phyloP scores from a whole-genome alignment of 352 stramenopile genomes.

The Phytophthora citrophthora region DNA sequence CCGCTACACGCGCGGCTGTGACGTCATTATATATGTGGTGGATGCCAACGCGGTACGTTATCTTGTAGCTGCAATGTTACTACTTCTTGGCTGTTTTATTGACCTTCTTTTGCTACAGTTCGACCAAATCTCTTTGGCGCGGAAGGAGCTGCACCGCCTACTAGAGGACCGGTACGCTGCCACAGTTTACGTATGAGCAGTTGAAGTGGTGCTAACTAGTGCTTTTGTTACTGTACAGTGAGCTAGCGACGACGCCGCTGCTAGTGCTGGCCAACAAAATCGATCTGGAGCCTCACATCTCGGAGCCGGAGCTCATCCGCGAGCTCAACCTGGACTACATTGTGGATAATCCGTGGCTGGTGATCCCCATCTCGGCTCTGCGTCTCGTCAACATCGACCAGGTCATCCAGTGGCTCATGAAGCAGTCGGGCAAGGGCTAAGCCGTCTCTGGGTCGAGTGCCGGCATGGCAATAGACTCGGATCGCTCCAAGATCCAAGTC shows the following conservation, averaged over 20 bases:
- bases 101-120: conserved; percentile 52
- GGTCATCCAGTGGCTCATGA: conserved; percentile 97
- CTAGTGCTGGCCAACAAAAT: conserved; percentile 99
- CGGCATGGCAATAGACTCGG: conserved; percentile 2
- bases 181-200: background rate
- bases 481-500: conserved; percentile 6
- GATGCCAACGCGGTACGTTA: conserved; percentile 93
- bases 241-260: conserved; percentile 92
- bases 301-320: conserved; percentile 90
- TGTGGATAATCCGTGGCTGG: conserved; percentile 98
- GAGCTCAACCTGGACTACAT: conserved; percentile 99
- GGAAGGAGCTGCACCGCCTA: conserved; percentile 93
- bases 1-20: conserved; percentile 95
- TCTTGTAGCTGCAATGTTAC: background rate
- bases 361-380: conserved; percentile 97
- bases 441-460: conserved; percentile 8
- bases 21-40: conserved; percentile 99
- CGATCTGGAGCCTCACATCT: conserved; percentile 95
- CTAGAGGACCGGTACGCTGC: conserved; percentile 92
- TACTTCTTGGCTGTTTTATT: conserved; percentile 3
- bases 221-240: conserved; percentile 37
- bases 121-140: conserved; percentile 94
- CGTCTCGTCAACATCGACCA: conserved; percentile 97
- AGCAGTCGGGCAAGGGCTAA: conserved; percentile 92
- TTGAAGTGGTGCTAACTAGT: conserved; percentile 12